Conservation (phyloP, 176 grass and related monocot genomes). For the Lolium perenne region DNA sequence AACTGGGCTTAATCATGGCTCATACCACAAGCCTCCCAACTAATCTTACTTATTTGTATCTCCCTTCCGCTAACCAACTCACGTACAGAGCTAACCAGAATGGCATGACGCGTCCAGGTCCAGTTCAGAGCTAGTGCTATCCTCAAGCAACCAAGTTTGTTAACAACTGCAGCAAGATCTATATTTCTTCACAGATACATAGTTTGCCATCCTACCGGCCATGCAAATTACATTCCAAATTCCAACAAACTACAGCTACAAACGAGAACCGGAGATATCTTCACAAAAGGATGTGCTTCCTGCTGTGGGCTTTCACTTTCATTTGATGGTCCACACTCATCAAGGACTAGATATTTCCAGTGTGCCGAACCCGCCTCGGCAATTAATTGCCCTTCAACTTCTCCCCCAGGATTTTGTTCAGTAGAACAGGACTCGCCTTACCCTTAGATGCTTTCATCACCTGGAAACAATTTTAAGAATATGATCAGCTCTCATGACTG, state of each 20-base stretch:
- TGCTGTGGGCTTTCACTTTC: neutral
- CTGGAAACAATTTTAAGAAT: constrained; percentile 56
- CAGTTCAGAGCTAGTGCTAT: too few relatives aligned
- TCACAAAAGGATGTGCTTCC: neutral
- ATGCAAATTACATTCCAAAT: neutral
- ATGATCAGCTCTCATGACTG: neutral
- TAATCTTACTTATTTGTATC: too few relatives aligned
- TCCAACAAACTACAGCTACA: neutral
- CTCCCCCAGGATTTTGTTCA: constrained; percentile 50
- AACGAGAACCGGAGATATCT: neutral
- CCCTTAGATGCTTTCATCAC: constrained; percentile 98
- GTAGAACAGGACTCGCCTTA: constrained; percentile 85
- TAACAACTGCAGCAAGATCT: neutral
- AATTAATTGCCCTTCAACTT: constrained; percentile 45
- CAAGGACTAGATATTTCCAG: neutral
- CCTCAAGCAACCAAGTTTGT: neutral
- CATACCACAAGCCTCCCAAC: too few relatives aligned
- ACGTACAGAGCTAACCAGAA: too few relatives aligned
- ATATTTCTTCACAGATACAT: neutral
- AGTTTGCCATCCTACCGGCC: neutral
- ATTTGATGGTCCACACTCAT: neutral
- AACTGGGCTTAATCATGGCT: too few relatives aligned
- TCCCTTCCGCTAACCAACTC: too few relatives aligned
- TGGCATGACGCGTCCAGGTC: too few relatives aligned
- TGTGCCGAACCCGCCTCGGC: neutral